A percentile compares a stretch with the other conserved stretches of the same genome.
phyloP scores from a whole-genome alignment of 2,329 filamentous ascomycete genomes.

The Fusarium annulatum region DNA sequence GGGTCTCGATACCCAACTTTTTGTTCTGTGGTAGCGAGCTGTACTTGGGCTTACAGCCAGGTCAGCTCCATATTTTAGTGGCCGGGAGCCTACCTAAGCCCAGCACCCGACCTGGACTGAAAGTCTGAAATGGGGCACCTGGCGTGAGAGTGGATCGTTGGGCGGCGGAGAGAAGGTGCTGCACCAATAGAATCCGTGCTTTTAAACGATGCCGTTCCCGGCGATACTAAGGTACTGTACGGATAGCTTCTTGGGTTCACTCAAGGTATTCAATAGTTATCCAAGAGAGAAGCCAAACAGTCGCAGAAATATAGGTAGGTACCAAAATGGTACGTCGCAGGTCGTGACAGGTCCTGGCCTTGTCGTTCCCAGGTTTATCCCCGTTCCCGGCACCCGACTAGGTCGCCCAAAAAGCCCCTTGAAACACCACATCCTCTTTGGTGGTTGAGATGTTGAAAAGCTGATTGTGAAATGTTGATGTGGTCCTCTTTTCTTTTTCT shows the following conservation, averaged over 20 bases:
- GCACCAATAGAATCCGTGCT: constrained; percentile 10
- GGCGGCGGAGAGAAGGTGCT: constrained; percentile 9
- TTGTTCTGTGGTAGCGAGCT: constrained; percentile 1
- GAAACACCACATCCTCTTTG: constrained; percentile 20
- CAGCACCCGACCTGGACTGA: not conserved
- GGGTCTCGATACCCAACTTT: not conserved
- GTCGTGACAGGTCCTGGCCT: not conserved
- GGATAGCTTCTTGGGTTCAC: constrained; percentile 2
- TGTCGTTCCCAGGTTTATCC: constrained; percentile 9
- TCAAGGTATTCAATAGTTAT: not conserved
- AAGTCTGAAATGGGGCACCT: constrained; percentile 18
- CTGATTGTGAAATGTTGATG: not conserved
- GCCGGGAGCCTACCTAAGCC: not conserved
- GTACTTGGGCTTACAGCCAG: not conserved
- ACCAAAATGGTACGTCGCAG: not conserved
- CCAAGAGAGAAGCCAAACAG: not conserved
- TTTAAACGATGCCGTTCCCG: not conserved
- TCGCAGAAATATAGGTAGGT: not conserved
- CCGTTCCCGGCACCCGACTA: constrained; percentile 7
- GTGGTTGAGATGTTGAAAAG: not conserved
- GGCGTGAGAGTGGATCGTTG: constrained; percentile 34
- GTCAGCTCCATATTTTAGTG: constrained; percentile 14
- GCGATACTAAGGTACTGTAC: not conserved
- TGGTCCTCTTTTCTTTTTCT: not conserved
- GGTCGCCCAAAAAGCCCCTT: constrained; percentile 26